Base-by-base conservation (phyloP, 768 basidiomycete genomes). In the Lanmaoa pseudosensibilis region DNA sequence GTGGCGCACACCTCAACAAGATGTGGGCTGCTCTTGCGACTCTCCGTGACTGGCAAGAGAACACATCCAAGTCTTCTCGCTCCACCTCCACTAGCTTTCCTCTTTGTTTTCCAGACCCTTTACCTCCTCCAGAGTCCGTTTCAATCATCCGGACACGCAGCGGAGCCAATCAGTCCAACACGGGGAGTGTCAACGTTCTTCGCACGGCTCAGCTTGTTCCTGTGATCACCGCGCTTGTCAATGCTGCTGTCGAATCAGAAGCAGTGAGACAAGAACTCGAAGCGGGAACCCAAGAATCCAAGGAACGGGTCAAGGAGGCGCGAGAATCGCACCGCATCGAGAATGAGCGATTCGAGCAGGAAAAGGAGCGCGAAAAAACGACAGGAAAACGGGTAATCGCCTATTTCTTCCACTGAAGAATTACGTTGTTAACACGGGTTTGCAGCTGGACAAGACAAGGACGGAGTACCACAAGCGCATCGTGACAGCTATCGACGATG, bases 121-220 rank as follows among this genome's bases (percentile, higher is more conserved):
- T 78, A 0, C 82, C 83, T n/a, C 79, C 82, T 18, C 80, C 85
- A 16, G 62, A 74, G 19, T 74, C 74, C 9, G 59, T 72, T 11
- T 66, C 68, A 5, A 61, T 74, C 18, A 76, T 78, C 36, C 75
- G 71, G 46, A 83, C 83, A 19, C 83, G 87, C 45, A 80, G 77
- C 43, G 74, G 73, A 38, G 58, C 48, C 37, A 67, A 73, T 16
- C 65, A 67, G 13, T 69, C 69, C 37, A 58, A 62, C 25, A 54
- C 62, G 21, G 70, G 55, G 37, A 55, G 52, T 54, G 74, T 69
- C 54, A 73, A 57, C 58, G 78, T 78, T 63, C 68, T 73, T 5
- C 67, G 65, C 19, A 74, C 87, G 0, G 78, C 78, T 5, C 90
- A 91, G 61, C 76, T 92, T 62, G 74, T 92, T 15, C 89, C 90